Evolutionary conservation across 1,139 yeast genomes (phyloP).

Genomic region (Arxiozyma telluris): DNA sequence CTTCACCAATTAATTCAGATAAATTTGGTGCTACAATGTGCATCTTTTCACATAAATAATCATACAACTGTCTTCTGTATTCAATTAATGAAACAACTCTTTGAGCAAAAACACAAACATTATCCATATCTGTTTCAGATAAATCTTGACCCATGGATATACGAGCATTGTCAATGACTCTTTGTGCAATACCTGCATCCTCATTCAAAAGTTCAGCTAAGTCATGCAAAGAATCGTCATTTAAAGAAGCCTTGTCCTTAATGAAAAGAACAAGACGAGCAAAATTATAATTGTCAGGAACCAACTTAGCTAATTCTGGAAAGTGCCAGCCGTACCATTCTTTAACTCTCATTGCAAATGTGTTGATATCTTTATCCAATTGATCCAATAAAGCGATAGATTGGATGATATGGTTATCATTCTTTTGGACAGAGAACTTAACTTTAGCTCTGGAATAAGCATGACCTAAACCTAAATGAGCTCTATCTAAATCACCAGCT

Average conservation of each 20-base stretch:
- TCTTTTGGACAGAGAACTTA: constrained; percentile 96
- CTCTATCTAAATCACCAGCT: constrained; percentile 93
- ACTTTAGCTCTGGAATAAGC: constrained; percentile 98
- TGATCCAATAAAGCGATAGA: constrained; percentile 96
- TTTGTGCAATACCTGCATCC: constrained; percentile 90
- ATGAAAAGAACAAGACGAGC: constrained; percentile 78
- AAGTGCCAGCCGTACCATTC: constrained; percentile 99
- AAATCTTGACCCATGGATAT: constrained; percentile 99
- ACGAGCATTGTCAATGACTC: constrained; percentile 82
- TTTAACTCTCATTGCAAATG: constrained; percentile 97
- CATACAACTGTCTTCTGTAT: constrained; percentile 80
- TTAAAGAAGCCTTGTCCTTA: constrained; percentile 76
- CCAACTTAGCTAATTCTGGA: constrained; percentile 96
- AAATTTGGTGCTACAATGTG: constrained; percentile 96
- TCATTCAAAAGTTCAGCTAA: constrained; percentile 82
- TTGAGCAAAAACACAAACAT: constrained; percentile 83
- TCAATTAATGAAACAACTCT: constrained; percentile 90
- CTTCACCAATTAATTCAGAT: constrained; percentile 94
- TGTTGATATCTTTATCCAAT: constrained; percentile 93
- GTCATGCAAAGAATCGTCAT: constrained; percentile 80
- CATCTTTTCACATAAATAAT: constrained; percentile 91
- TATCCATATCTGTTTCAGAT: constrained; percentile 85
- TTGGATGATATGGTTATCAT: constrained; percentile 97
- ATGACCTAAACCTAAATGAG: constrained; percentile 97
- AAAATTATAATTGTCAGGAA: constrained; percentile 81